A percentile compares a stretch with the other conserved stretches of the same genome.
Evolutionary conservation across 148 eudicot genomes (phyloP).

Genomic region (Nepenthes gracilis): DNA sequence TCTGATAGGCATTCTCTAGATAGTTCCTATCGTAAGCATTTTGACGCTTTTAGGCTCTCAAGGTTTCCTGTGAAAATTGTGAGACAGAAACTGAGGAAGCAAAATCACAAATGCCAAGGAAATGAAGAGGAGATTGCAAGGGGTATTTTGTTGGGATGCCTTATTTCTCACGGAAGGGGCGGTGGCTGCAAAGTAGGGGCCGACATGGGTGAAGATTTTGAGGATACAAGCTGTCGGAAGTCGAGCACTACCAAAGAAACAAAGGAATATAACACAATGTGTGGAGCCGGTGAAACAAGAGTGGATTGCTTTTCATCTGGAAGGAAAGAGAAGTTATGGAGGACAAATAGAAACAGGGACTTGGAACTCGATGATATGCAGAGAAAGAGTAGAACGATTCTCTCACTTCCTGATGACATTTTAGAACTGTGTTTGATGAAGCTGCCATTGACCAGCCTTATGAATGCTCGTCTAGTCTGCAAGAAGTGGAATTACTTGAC

Average conservation of each 20-base stretch:
- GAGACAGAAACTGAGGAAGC: conserved; percentile 70
- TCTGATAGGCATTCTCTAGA: no score
- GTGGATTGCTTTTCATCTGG: conserved; percentile 79
- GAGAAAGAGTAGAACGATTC: conserved; percentile 31
- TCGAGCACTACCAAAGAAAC: conserved; percentile 56
- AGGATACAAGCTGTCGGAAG: conserved; percentile 37
- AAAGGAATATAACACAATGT: conserved; percentile 34
- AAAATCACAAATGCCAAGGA: conserved; percentile 27
- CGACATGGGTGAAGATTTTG: conserved; percentile 58
- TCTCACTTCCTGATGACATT: conserved; percentile 78
- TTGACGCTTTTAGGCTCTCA: conserved; percentile 67
- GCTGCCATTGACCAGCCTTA: conserved; percentile 89
- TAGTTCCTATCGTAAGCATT: conserved; percentile 34
- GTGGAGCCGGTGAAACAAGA: conserved; percentile 56
- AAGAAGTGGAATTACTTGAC: conserved; percentile 82
- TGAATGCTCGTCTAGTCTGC: conserved; percentile 93
- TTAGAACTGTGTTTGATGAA: conserved; percentile 93
- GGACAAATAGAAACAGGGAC: conserved; percentile 33
- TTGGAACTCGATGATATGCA: conserved; percentile 24
- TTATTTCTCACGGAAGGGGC: conserved; percentile 55
- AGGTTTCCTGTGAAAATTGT: conserved; percentile 66
- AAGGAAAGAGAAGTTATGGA: conserved; percentile 58
- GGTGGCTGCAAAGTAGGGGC: conserved; percentile 98
- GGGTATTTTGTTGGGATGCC: conserved; percentile 63
- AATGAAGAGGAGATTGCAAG: conserved; percentile 39